Conservation (phyloP, 306 rosid genomes). For the Dalbergia oliveri region DNA sequence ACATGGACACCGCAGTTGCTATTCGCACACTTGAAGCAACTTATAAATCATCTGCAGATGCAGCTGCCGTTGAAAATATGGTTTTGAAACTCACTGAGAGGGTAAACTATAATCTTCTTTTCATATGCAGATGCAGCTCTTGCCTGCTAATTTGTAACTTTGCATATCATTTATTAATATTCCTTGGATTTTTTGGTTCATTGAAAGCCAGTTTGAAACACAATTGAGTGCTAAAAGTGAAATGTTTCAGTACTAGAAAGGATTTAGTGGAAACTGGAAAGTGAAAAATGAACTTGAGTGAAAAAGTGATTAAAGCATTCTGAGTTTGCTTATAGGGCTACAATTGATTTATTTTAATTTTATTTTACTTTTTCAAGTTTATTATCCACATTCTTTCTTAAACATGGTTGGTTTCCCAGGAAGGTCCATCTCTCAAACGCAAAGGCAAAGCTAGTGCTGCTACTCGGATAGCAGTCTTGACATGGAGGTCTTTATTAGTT, state of each 20-base stretch:
- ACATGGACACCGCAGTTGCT: constrained; percentile 99
- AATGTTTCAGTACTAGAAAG: background rate
- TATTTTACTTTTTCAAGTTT: background rate
- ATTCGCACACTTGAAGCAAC: constrained; percentile 99
- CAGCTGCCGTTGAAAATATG: constrained; percentile 92
- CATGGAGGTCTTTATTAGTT: constrained; percentile 95
- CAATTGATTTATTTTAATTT: background rate
- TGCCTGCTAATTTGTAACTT: background rate
- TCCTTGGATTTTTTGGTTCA: background rate
- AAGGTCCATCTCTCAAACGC: constrained; percentile 92
- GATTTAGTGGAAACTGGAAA: background rate
- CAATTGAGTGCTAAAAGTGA: background rate
- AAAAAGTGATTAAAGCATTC: background rate
- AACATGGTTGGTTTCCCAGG: constrained; percentile 65
- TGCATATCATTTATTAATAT: too few species aligned
- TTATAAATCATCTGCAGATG: constrained; percentile 92
- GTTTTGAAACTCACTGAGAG: constrained; percentile 85
- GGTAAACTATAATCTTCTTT: constrained; percentile 49
- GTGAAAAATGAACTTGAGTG: background rate
- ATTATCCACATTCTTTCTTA: constrained; percentile 20
- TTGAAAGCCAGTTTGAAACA: background rate
- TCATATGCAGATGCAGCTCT: too few species aligned
- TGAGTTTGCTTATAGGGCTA: background rate
- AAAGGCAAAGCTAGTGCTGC: constrained; percentile 87
- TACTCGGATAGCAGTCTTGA: constrained; percentile 83